Base-by-base conservation (phyloP, 306 rosid species). In the Trifolium dubium region DNA sequence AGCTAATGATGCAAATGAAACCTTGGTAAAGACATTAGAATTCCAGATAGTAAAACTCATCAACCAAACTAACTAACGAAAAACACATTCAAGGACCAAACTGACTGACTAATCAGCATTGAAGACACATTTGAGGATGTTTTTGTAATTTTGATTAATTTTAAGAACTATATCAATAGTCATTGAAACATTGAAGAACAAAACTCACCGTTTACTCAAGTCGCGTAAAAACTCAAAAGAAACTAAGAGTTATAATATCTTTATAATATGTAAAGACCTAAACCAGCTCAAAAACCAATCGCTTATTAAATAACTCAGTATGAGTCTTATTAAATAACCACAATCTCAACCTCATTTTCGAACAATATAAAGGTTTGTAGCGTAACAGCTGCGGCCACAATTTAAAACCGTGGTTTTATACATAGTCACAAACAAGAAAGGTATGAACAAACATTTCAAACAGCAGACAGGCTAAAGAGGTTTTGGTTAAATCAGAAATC, bases 401-500 rank as follows among this genome's bases (percentile, higher is more conserved):
- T 49, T 49, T 49, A 49, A 49, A 49, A n/a, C 19, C 10, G 6
- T 50, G 60, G 31, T 53, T 53, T 11, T 50, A 6, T 73, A 47
- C 76, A 47, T 39, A 29, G 10, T 49, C 63, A 64, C 31, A 17
- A 47, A 19, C 29, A 46, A 54, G 32, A 67, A 35, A 34, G 23
- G 17, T 10, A 39, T n/a, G 39, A 67, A 39, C 69, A 66, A 49
- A 14, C 34, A 74, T 64, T 71, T 23, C 49, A 15, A 12, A 55
- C 32, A 53, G 31, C 28, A 43, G 19, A 83, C 54, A 53, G 10
- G 37, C 37, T 67, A 69, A 19, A 61, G 67, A 34, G 30, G 37
- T 67, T 70, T 39, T 10, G 71, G 18, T 32, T 29, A 78, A 73
- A 64, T 43, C 54, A 11, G 43, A 76, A 72, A 59, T 44, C 29